Percentiles rank a stretch among this genome's conserved stretches.
phyloP scores from a whole-genome alignment of 495 filamentous ascomycete genomes.

The Collariella sp. region DNA sequence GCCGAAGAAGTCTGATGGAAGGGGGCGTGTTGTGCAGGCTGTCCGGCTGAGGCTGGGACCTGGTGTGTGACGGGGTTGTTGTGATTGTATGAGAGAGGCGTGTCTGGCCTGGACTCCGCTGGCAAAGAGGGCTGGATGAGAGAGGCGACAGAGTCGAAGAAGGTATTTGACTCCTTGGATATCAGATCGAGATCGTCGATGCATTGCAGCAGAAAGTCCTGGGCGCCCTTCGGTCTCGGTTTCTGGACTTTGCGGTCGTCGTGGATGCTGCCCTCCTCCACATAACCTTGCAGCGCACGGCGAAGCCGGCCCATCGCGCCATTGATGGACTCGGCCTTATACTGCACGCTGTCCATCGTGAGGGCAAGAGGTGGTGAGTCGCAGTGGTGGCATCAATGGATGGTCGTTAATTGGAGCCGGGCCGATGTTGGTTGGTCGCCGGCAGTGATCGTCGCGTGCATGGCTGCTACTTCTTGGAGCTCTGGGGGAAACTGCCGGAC shows the following conservation, averaged over 20 bases:
- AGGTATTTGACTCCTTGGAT: conserved; percentile 5
- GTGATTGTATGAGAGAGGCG: conserved; percentile 14
- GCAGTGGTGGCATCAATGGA: background rate
- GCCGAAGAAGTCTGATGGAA: background rate
- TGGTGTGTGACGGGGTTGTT: background rate
- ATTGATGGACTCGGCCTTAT: conserved; percentile 20
- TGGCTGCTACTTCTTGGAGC: too few species aligned
- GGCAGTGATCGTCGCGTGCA: too few species aligned
- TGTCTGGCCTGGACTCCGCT: conserved; percentile 9
- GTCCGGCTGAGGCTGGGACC: background rate
- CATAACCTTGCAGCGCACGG: conserved; percentile 18
- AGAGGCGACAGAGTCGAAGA: conserved; percentile 9
- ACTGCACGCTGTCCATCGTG: conserved; percentile 23
- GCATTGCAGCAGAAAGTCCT: conserved; percentile 19
- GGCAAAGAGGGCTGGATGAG: conserved; percentile 1
- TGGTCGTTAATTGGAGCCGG: conserved; percentile 7
- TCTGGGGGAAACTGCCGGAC: too few species aligned
- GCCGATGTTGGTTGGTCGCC: too few species aligned
- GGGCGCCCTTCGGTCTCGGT: conserved; percentile 19
- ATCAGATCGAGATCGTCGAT: conserved; percentile 21
- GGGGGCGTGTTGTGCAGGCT: background rate
- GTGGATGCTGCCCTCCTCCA: conserved; percentile 14
- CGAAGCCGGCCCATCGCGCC: conserved; percentile 21
- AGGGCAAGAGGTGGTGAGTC: conserved; percentile 13
- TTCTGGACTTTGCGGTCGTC: conserved; percentile 21